A percentile compares a stretch with the other conserved stretches of the same genome.
These are phyloP conservation scores for Pichia sp. DNA, from an alignment of 1,139 yeast species.

Conservation along the genomic window DNA sequence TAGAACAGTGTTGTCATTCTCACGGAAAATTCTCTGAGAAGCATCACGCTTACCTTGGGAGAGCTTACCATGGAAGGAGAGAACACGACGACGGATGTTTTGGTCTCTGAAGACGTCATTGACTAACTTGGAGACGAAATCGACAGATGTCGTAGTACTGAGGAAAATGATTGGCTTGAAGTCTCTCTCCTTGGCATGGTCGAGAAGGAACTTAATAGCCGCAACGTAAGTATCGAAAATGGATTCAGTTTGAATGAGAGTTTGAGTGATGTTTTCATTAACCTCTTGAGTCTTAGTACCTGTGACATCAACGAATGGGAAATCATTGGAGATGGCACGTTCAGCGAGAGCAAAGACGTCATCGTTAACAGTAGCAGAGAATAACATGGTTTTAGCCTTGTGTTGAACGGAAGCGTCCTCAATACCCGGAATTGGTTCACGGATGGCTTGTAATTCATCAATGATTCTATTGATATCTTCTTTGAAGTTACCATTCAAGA, in stretches of 20 bases:
- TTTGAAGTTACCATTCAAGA: constrained; percentile 71
- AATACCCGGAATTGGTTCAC: constrained; percentile 25
- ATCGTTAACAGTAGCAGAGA: constrained; percentile 81
- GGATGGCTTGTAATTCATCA: constrained; percentile 36
- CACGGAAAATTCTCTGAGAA: constrained; percentile 49
- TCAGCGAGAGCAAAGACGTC: constrained; percentile 61
- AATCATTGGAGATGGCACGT: constrained; percentile 55
- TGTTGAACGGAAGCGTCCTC: constrained; percentile 1
- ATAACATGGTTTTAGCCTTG: constrained; percentile 54
- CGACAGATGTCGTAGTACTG: constrained; percentile 70
- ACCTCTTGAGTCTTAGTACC: constrained; percentile 57
- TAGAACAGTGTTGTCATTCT: constrained; percentile 45
- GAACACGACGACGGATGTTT: constrained; percentile 26
- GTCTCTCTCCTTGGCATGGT: constrained; percentile 27
- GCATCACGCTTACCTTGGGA: constrained; percentile 58
- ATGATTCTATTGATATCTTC: constrained; percentile 54
- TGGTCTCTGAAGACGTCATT: constrained; percentile 7
- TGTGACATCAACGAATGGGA: constrained; percentile 65
- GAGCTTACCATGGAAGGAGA: constrained; percentile 59
- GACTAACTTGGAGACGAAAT: constrained; percentile 38
- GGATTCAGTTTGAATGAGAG: constrained; percentile 42
- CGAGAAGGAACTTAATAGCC: constrained; percentile 41
- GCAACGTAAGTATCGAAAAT: constrained; percentile 46
- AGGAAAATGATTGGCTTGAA: constrained; percentile 79
- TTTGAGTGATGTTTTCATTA: constrained; percentile 69